Evolutionary conservation across 176 grass and related monocot species (phyloP).

Genomic region (Cocos nucifera): DNA sequence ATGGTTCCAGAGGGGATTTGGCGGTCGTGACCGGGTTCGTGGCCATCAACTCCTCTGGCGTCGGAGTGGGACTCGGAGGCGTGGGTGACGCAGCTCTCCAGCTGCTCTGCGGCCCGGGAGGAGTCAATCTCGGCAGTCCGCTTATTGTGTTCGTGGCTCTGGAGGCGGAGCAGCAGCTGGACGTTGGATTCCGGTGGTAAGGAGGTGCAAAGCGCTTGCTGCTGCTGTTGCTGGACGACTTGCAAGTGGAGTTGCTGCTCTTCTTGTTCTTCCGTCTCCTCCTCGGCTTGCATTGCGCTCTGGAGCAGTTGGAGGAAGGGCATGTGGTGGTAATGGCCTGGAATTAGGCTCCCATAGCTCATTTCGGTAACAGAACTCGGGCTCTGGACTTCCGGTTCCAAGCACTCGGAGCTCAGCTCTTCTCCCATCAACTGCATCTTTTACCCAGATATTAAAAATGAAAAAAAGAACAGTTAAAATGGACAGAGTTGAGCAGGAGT

Average conservation of each 20-base stretch:
- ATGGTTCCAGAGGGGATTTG: neutral
- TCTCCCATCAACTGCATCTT: conserved; percentile 75
- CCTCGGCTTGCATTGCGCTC: conserved; percentile 27
- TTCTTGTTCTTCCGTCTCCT: conserved; percentile 1
- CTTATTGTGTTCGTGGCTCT: conserved; percentile 1
- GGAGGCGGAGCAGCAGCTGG: conserved; percentile 9
- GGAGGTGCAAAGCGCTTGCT: neutral
- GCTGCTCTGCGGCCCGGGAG: conserved; percentile 29
- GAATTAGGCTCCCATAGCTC: conserved; percentile 3
- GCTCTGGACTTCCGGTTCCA: neutral
- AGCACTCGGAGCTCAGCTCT: conserved; percentile 18
- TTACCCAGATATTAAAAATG: conserved; percentile 7
- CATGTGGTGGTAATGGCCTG: conserved; percentile 27
- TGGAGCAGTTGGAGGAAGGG: conserved; percentile 71
- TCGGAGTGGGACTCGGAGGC: conserved; percentile 2
- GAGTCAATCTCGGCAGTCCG: neutral
- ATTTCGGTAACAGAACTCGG: conserved; percentile 8
- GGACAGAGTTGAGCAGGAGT: no score
- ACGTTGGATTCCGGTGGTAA: conserved; percentile 5
- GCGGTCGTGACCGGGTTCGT: no score
- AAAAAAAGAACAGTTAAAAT: no score
- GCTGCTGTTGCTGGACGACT: neutral
- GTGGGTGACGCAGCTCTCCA: conserved; percentile 84
- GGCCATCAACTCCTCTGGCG: neutral
- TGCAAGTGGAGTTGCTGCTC: no score